These are phyloP conservation scores for Selaginella moellendorffii DNA, from an alignment of 75 land plant genomes.

Conservation along the genomic window DNA sequence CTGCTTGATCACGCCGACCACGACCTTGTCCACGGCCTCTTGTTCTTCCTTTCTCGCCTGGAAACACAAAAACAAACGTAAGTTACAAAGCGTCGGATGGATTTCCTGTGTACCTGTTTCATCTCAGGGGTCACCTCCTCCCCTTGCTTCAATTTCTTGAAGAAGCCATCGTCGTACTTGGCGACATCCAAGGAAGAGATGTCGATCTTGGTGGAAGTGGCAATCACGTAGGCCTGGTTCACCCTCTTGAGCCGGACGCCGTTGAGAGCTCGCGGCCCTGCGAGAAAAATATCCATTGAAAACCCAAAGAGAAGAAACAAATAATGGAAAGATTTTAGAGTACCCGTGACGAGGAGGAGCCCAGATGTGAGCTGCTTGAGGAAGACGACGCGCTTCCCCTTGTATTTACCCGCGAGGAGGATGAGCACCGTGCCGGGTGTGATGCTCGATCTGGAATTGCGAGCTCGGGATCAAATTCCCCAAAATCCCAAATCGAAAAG, in stretches of 20 bases:
- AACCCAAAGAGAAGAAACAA: background rate
- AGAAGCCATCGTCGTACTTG: conserved; percentile 33
- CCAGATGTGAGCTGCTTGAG: conserved; percentile 37
- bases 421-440: conserved; percentile 46
- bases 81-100: too few relatives aligned
- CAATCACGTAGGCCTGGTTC: conserved; percentile 46
- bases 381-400: conserved; percentile 46
- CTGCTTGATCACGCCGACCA: conserved; percentile 18
- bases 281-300: background rate
- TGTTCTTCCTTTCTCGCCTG: conserved; percentile 48
- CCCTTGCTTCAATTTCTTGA: conserved; percentile 36
- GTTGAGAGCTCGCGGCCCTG: conserved; percentile 46
- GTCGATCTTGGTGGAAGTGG: conserved; percentile 49
- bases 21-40: conserved; percentile 26
- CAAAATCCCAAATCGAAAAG: background rate
- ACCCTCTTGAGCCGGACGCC: conserved; percentile 51
- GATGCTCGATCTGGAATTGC: conserved; percentile 32
- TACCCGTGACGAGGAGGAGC: conserved; percentile 37
- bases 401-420: conserved; percentile 34
- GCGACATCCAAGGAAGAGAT: conserved; percentile 25
- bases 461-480: background rate
- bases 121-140: conserved; percentile 42
- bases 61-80: too few relatives aligned
- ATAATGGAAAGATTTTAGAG: background rate
- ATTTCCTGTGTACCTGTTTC: too few relatives aligned